These are phyloP conservation scores for Priceomyces medius DNA, from an alignment of 805 yeast species.

Conservation along the genomic window DNA sequence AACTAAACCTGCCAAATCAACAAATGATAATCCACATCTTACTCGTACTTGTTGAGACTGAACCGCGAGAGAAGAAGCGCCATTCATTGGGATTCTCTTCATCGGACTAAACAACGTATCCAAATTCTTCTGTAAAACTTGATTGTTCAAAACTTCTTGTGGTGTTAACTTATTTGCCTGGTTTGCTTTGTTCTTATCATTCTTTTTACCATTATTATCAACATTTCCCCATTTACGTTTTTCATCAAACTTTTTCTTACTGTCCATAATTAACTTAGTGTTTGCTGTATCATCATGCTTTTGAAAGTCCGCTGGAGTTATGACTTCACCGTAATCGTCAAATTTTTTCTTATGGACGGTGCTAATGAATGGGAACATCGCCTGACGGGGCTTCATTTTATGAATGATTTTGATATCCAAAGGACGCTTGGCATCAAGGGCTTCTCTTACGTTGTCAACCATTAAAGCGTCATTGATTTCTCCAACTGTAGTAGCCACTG, in stretches of 20 bases:
- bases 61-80: conserved; percentile 18
- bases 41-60: conserved; percentile 41
- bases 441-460: conserved; percentile 35
- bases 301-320: conserved; percentile 63
- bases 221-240: conserved; percentile 27
- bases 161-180: conserved; percentile 37
- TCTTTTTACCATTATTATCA: conserved; percentile 16
- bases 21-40: conserved; percentile 68
- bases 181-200: conserved; percentile 19
- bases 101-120: conserved; percentile 56
- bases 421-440: conserved; percentile 44
- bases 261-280: conserved; percentile 34
- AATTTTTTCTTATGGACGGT: conserved; percentile 48
- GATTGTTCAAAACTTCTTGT: conserved; percentile 42
- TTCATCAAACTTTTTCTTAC: conserved; percentile 38
- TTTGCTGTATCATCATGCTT: conserved; percentile 50
- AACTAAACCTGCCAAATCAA: conserved; percentile 81
- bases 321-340: conserved; percentile 87
- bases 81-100: conserved; percentile 31
- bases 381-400: conserved; percentile 49
- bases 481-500: conserved; percentile 16
- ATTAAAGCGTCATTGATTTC: conserved; percentile 43
- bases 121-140: conserved; percentile 37
- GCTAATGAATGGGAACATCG: conserved; percentile 75
- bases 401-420: conserved; percentile 51